phyloP scores from a whole-genome alignment of 2,329 filamentous ascomycete species.

The Fusarium pininemorale region DNA sequence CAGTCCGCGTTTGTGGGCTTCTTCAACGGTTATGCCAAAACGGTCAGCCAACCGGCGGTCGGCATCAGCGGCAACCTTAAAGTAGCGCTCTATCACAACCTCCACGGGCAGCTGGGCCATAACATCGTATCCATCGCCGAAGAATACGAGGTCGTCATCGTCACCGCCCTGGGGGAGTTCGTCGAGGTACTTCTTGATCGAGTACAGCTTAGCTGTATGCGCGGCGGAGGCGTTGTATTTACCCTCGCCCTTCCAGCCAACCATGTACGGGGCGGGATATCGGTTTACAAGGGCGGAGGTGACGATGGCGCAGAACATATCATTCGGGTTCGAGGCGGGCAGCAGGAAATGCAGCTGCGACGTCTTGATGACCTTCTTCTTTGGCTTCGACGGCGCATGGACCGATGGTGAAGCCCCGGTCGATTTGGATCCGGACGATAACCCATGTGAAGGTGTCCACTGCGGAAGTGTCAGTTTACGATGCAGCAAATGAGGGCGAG shows the following conservation, averaged over 20 bases:
- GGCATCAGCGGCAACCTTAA: slow-evolving; percentile 60
- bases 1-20: slow-evolving; percentile 44
- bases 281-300: slow-evolving; percentile 50
- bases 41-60: slow-evolving; percentile 61
- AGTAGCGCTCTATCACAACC: slow-evolving; percentile 70
- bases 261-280: slow-evolving; percentile 50
- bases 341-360: slow-evolving; percentile 51
- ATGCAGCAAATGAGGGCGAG: not conserved
- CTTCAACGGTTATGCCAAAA: slow-evolving; percentile 54
- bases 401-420: slow-evolving; percentile 10
- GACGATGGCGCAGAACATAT: slow-evolving; percentile 51
- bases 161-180: slow-evolving; percentile 46
- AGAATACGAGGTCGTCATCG: slow-evolving; percentile 68
- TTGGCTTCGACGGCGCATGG: slow-evolving; percentile 3
- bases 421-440: slow-evolving; percentile 6
- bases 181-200: slow-evolving; percentile 50
- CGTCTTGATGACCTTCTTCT: slow-evolving; percentile 21
- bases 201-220: slow-evolving; percentile 38
- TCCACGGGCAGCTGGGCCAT: slow-evolving; percentile 73
- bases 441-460: slow-evolving; percentile 22
- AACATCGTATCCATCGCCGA: slow-evolving; percentile 71
- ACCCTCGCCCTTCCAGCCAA: slow-evolving; percentile 51
- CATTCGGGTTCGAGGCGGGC: slow-evolving; percentile 49
- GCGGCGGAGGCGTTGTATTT: slow-evolving; percentile 26
- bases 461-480: slow-evolving; percentile 4